These are phyloP conservation scores for Ashbya aceris DNA, from an alignment of 1,139 yeast species.

Conservation along the genomic window DNA sequence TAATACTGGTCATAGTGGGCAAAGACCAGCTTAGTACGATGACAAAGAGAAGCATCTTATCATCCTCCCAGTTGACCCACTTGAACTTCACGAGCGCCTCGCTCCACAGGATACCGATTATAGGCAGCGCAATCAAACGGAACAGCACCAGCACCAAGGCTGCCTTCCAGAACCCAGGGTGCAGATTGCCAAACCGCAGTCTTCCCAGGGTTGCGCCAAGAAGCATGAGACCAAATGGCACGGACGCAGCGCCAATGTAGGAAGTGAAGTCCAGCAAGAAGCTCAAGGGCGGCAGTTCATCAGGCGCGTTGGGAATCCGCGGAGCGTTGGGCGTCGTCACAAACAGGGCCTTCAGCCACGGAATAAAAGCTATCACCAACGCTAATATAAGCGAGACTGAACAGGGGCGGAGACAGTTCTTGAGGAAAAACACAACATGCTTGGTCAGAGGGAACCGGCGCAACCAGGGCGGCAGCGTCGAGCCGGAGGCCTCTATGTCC, in stretches of 20 bases:
- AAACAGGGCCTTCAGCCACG: conserved; percentile 77
- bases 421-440: conserved; percentile 32
- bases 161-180: conserved; percentile 64
- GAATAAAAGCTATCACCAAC: conserved; percentile 66
- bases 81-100: conserved; percentile 38
- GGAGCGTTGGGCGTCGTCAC: conserved; percentile 35
- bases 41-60: conserved; percentile 55
- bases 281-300: conserved; percentile 69
- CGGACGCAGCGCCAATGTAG: conserved; percentile 80
- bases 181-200: conserved; percentile 48
- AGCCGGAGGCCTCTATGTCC: conserved; percentile 27
- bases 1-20: conserved; percentile 66
- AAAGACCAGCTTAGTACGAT: conserved; percentile 56
- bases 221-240: conserved; percentile 73
- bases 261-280: conserved; percentile 71
- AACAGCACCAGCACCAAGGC: conserved; percentile 38
- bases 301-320: conserved; percentile 64
- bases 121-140: conserved; percentile 47
- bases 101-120: conserved; percentile 53
- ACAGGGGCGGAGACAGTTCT: conserved; percentile 62
- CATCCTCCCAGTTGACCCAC: conserved; percentile 41
- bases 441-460: conserved; percentile 24
- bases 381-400: conserved; percentile 57
- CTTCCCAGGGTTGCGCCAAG: conserved; percentile 84
- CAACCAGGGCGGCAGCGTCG: conserved; percentile 21